Percentiles rank a stretch among this genome's conserved stretches.
phyloP scores from a whole-genome alignment of 2,329 filamentous ascomycete species.

The Claviceps sp. region DNA sequence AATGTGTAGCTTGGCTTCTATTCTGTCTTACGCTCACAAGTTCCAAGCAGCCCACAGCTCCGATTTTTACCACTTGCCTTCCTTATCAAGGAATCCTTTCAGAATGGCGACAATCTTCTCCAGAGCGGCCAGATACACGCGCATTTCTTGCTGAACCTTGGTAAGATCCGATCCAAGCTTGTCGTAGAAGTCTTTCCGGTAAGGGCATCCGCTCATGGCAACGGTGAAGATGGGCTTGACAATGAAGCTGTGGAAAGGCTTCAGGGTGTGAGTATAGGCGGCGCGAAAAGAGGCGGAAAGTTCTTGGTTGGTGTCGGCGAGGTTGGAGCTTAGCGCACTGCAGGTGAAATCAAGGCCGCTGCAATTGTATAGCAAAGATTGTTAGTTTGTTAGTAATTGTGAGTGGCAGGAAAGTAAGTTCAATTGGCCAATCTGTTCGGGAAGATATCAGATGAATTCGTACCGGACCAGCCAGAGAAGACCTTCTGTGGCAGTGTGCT shows the following conservation, averaged over 20 bases:
- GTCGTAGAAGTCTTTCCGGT: slow-evolving; percentile 82
- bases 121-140: slow-evolving; percentile 61
- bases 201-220: slow-evolving; percentile 86
- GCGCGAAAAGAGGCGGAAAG: slow-evolving; percentile 75
- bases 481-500: slow-evolving; percentile 79
- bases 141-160: slow-evolving; percentile 51
- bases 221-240: slow-evolving; percentile 86
- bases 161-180: slow-evolving; percentile 62
- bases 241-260: slow-evolving; percentile 79
- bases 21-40: background rate
- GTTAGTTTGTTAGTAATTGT: background rate
- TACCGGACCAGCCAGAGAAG: slow-evolving; percentile 85
- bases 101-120: slow-evolving; percentile 70
- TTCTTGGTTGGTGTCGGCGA: slow-evolving; percentile 55
- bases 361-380: slow-evolving; percentile 4
- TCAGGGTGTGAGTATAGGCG: slow-evolving; percentile 77
- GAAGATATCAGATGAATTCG: slow-evolving; percentile 9
- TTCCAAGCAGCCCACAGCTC: background rate
- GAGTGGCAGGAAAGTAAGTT: background rate
- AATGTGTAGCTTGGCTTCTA: background rate
- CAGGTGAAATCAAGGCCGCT: slow-evolving; percentile 92
- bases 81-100: slow-evolving; percentile 36
- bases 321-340: slow-evolving; percentile 67
- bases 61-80: slow-evolving; percentile 2
- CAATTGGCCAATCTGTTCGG: no score